Conservation (phyloP, 495 filamentous ascomycete species). For the Tuber borchii region DNA sequence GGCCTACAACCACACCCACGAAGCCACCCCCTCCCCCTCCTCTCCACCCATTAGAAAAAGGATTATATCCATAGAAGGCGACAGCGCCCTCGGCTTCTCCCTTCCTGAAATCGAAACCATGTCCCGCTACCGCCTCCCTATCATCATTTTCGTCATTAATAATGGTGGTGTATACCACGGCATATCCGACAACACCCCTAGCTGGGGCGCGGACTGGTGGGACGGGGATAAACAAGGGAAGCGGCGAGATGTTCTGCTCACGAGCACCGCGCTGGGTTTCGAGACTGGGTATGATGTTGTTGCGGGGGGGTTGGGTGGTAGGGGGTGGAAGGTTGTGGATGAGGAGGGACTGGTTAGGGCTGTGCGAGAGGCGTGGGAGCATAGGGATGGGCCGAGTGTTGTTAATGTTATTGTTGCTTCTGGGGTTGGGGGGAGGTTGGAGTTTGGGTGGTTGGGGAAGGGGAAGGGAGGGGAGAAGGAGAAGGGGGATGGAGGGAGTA, state of each 20-base stretch:
- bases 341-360: slow-evolving; percentile 52
- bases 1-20: slow-evolving; percentile 51
- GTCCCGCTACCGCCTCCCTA: slow-evolving; percentile 56
- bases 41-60: slow-evolving; percentile 46
- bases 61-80: slow-evolving; percentile 57
- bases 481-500: slow-evolving; percentile 9
- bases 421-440: slow-evolving; percentile 51
- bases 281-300: slow-evolving; percentile 56
- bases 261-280: slow-evolving; percentile 54
- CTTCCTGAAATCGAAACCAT: slow-evolving; percentile 61
- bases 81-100: slow-evolving; percentile 59
- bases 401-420: slow-evolving; percentile 59
- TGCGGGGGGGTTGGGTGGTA: slow-evolving; percentile 54
- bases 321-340: slow-evolving; percentile 51
- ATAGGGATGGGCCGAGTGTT: slow-evolving; percentile 48
- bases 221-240: slow-evolving; percentile 42
- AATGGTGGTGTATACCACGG: slow-evolving; percentile 62
- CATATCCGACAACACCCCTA: slow-evolving; percentile 45
- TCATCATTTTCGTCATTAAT: slow-evolving; percentile 59
- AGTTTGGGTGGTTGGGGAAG: slow-evolving; percentile 41
- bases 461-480: slow-evolving; percentile 34
- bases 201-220: slow-evolving; percentile 42
- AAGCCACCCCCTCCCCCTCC: slow-evolving; percentile 16
- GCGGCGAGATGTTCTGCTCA: slow-evolving; percentile 44
- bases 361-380: slow-evolving; percentile 50